Conservation (phyloP, 345 rosid species). For the Salix caprea region DNA sequence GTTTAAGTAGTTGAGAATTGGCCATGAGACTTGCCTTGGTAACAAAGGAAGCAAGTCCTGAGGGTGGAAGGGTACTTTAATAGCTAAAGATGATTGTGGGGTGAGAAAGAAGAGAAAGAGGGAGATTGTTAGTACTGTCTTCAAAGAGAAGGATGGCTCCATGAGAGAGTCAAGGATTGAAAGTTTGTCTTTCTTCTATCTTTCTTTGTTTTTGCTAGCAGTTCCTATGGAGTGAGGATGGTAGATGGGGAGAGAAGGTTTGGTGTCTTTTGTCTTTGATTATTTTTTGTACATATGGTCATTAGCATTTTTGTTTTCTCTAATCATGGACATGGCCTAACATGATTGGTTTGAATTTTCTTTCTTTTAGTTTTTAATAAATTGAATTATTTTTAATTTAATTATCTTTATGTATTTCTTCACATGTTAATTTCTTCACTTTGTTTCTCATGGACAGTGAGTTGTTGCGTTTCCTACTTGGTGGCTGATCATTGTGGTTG, state of each 20-base stretch:
- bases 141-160: not conserved
- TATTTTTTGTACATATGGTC: not conserved
- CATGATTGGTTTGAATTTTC: not conserved
- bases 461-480: too few species aligned
- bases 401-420: too few species aligned
- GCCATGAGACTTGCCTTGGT: slow-evolving; percentile 78
- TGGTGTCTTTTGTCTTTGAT: not conserved
- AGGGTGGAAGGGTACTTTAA: slow-evolving; percentile 56
- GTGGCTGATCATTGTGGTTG: too few species aligned
- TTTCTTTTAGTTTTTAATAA: too few species aligned
- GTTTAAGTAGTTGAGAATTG: slow-evolving; percentile 57
- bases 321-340: not conserved
- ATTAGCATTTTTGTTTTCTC: not conserved
- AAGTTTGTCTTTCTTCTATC: not conserved
- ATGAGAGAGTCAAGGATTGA: slow-evolving; percentile 8
- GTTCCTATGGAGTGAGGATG: not conserved
- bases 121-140: not conserved
- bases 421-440: too few species aligned
- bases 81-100: slow-evolving; percentile 6
- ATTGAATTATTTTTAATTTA: too few species aligned
- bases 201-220: not conserved
- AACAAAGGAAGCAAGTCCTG: slow-evolving; percentile 66
- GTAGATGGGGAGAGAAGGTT: not conserved
- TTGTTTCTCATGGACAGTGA: too few species aligned
- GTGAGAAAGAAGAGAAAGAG: slow-evolving; percentile 5